Base-by-base conservation (phyloP, 2,329 filamentous ascomycete species). In the Nigrospora oryzae region DNA sequence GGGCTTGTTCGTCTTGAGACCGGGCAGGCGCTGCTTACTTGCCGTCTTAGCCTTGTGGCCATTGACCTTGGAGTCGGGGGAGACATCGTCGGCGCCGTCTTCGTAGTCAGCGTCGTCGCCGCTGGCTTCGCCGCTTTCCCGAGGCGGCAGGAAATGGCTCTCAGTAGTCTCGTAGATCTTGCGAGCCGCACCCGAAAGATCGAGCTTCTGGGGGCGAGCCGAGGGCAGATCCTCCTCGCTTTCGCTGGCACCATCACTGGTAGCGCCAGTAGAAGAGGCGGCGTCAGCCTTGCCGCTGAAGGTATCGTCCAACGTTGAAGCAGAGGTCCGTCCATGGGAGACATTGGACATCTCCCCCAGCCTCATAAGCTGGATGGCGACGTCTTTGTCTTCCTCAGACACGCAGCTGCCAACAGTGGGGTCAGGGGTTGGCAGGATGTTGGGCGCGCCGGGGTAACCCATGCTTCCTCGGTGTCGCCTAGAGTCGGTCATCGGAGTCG, bases 371-470 rank as follows among this genome's bases (percentile, higher is more conserved):
- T 97, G 93, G 61, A 96, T 84, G 46, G 93, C 93, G 50, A 97
- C 93, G 66, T 98, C 93, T 60, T 84, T 84, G 55, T 84, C 80
- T 65, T 98, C 93, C 62, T 98, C 93, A 13, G 91, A 97, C 64
- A 98, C 91, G 64, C 89, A 94, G 67, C 91, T 97, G 44, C 88
- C 88, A 55, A 97, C 86, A 12, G 93, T 98, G n/a, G 91, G 91
- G 57, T 97, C 93, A 23, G 93, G 93, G 2, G 93, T 98, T 16
- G 90, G 90, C 51, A 96, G 72, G 54, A 94, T 79, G 44, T 83
- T 81, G 40, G 68, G 63, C 51, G 69, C 65, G 52, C 68, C 65
- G 33, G 74, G 69, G 51, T 78, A 77, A 47, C 72, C 74, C 49
- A 78, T 73, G 58, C 80, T 81, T 45, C 79, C 77, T 47, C 85